Base-by-base conservation (phyloP, 2,329 filamentous ascomycete genomes). In the Neopestalotiopsis sp. region DNA sequence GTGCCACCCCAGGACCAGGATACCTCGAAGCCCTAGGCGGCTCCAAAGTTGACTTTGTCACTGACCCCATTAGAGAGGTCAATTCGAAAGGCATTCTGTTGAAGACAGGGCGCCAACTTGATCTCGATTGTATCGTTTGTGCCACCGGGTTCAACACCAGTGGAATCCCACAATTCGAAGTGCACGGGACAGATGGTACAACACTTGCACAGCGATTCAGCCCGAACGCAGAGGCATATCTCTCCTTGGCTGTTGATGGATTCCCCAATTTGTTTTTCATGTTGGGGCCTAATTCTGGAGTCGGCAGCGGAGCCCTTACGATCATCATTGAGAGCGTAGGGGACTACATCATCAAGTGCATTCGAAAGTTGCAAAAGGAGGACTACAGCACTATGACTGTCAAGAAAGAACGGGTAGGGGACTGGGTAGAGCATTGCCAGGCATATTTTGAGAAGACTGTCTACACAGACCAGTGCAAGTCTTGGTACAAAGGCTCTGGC, bases 211-310 rank as follows among this genome's bases (percentile, higher is more conserved):
- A 81, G 17, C 80, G 81, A 42, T 87, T 83, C 80, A 71, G 71
- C 5, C 72, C 75, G 1, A 73, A 79, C 42, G 79, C 83, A 1
- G 79, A 83, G 53, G 79, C 79, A 28, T 87, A 86, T 73, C 78
- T 87, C 3, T 82, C 82, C 1, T 65, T 87, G 0, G 80, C 82
- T 20, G 80, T 83, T 45, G 82, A 85, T 72, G 76, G 77, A 4
- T 86, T 87, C 72, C 85, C 85, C 3, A 87, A 87, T 77, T 80
- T 81, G 69, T 79, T 87, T 56, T 80, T 86, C 73, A 80, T 85
- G 74, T 80, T 84, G 61, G 85, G 85, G 0, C 85, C 85, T 42
- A 87, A 86, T 75, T 80, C 79, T 24, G 80, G 79, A 57, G 81
- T 86, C 68, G 85, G 85, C n/a, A 81, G 82, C 61, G 85, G 85